Evolutionary conservation across 768 basidiomycete genomes (phyloP).

Genomic region (Mycena epipterygia): DNA sequence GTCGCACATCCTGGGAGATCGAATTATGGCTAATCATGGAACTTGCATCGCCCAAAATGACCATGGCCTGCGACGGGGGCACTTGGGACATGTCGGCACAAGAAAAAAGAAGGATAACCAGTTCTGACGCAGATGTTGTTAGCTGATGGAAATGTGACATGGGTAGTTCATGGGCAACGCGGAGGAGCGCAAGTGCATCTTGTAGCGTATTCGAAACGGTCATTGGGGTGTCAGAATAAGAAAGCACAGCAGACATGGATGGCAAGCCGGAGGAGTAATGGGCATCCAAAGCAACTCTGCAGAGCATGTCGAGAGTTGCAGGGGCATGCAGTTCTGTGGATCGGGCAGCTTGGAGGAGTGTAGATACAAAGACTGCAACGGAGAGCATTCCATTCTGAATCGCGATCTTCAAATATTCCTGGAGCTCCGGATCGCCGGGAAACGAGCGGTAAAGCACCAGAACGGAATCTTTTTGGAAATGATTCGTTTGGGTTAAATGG

Average conservation of each 20-base stretch:
- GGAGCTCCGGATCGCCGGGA: slow-evolving; percentile 78
- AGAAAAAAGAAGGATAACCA: slow-evolving; percentile 72
- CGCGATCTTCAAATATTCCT: slow-evolving; percentile 73
- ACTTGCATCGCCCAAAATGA: slow-evolving; percentile 62
- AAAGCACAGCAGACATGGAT: slow-evolving; percentile 68
- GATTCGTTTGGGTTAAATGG: slow-evolving; percentile 9
- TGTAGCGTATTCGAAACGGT: slow-evolving; percentile 67
- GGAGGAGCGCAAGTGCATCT: slow-evolving; percentile 71
- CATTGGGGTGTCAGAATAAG: slow-evolving; percentile 62
- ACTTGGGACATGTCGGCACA: slow-evolving; percentile 75
- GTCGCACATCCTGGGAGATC: slow-evolving; percentile 66
- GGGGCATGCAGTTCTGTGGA: slow-evolving; percentile 74
- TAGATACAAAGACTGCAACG: slow-evolving; percentile 70
- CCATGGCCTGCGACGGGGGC: slow-evolving; percentile 70
- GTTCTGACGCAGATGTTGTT: slow-evolving; percentile 70
- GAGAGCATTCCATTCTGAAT: slow-evolving; percentile 70
- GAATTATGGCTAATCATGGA: slow-evolving; percentile 66
- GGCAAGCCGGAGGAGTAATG: slow-evolving; percentile 72
- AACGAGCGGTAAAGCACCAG: slow-evolving; percentile 76
- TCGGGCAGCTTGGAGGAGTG: slow-evolving; percentile 76
- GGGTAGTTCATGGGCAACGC: slow-evolving; percentile 67
- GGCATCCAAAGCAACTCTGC: slow-evolving; percentile 72
- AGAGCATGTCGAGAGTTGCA: slow-evolving; percentile 79
- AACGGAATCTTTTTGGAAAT: slow-evolving; percentile 68
- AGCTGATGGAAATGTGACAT: slow-evolving; percentile 72